Evolutionary conservation across 768 basidiomycete genomes (phyloP), one percentile per base, ranked within the genome.

Genomic region (Xerocomus potaroensis): DNA sequence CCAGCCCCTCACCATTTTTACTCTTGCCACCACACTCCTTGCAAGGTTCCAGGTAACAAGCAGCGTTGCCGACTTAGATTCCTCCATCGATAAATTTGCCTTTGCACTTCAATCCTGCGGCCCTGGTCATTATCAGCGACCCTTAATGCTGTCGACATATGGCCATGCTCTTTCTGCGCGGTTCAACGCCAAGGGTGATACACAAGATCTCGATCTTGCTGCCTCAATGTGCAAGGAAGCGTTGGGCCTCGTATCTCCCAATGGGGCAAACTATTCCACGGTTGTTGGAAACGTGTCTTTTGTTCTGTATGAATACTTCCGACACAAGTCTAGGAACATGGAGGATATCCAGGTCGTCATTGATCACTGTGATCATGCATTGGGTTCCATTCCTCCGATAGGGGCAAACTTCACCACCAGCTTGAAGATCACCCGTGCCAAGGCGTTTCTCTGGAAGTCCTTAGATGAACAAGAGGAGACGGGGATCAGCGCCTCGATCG

Each of bases 321-420:
- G 54, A 22, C 22, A 38, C 6, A 48, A 19, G n/a, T 40, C 39
- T 2, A 47, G 47, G 32, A 37, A 46, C 23, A 35, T 45, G 8
- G 57, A 47, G 12, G 62, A 64, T 11, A 50, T 48, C 16, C 51
- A 50, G 41, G 41, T n/a, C 26, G 33, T 61, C 39, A 41, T 64
- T 9, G 47, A 46, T 32, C 43, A 51, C 35, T 64, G 62, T 19
- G 54, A 64, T 50, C 48, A 36, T 36, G 49, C 48, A 5, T 39
- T 62, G 22, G 41, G 7, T 35, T 51, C 37, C 18, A 14, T 33
- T 10, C 39, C 24, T 8, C 37, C 41, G 10, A 29, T 32, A 22
- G 30, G 47, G 1, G 18, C 42, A 5, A 23, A 16, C 5, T 18
- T 34, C 32, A 5, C 50, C 37, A 8, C 50, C 37, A 8, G 27